Evolutionary conservation across 2,329 filamentous ascomycete genomes (phyloP).

Genomic region (Torrubiella hemipterigena): DNA sequence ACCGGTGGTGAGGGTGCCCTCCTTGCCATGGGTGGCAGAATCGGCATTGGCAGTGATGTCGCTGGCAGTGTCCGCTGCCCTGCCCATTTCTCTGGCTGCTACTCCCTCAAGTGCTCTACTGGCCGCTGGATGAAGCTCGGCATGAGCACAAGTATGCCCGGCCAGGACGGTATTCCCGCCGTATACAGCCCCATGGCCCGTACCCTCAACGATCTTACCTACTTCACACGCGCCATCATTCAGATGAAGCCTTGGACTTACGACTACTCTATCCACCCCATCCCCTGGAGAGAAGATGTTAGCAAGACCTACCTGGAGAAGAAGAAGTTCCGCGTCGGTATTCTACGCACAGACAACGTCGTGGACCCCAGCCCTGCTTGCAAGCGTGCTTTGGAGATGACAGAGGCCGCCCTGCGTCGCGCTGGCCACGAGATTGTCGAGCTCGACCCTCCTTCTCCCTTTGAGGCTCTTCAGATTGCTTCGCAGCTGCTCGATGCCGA

Average conservation of each 20-base stretch:
- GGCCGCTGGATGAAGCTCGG: slow-evolving; percentile 84
- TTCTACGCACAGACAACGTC: slow-evolving; percentile 70
- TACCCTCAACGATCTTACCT: slow-evolving; percentile 69
- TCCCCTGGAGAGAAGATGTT: slow-evolving; percentile 60
- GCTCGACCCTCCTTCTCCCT: slow-evolving; percentile 53
- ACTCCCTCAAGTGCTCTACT: slow-evolving; percentile 75
- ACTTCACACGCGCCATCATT: slow-evolving; percentile 71
- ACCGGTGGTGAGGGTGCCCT: slow-evolving; percentile 79
- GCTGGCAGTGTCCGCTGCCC: slow-evolving; percentile 79
- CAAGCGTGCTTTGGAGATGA: slow-evolving; percentile 58
- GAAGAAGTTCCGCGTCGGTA: slow-evolving; percentile 56
- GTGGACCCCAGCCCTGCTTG: slow-evolving; percentile 83
- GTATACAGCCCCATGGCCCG: slow-evolving; percentile 90
- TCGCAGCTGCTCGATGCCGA: slow-evolving; percentile 76
- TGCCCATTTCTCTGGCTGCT: slow-evolving; percentile 83
- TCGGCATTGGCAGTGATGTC: slow-evolving; percentile 84
- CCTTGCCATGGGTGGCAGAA: slow-evolving; percentile 69
- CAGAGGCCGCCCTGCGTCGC: slow-evolving; percentile 53
- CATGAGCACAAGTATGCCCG: slow-evolving; percentile 77
- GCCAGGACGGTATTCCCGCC: slow-evolving; percentile 79
- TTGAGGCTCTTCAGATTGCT: slow-evolving; percentile 64
- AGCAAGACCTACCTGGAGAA: slow-evolving; percentile 48
- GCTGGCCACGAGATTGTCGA: slow-evolving; percentile 67
- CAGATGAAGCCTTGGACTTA: slow-evolving; percentile 81
- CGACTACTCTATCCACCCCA: slow-evolving; percentile 72